Evolutionary conservation across 306 rosid genomes (phyloP), one percentile per base, ranked within the genome.

Genomic region (Malus asiatica): DNA sequence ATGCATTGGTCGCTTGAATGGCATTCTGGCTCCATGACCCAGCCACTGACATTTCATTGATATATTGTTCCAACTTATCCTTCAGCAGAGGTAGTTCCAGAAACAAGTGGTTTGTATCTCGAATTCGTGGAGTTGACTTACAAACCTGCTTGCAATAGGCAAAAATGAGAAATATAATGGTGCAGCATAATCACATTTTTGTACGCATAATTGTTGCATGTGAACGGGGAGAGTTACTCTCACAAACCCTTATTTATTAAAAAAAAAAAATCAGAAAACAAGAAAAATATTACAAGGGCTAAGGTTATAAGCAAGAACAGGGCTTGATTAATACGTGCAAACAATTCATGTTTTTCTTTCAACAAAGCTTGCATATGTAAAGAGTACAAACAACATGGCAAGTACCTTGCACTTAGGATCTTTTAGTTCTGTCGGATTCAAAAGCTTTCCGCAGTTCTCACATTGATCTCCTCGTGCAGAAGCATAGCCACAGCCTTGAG

Each of bases 1-100:
- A 95, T 11, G 97, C 89, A 83, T 88, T 55, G 74, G 99, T 95
- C 30, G 92, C 78, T 84, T 95, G 99, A 73, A 90, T 82, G 45
- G 99, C 99, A 88, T 95, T 95, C 81, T 89, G 97, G 84, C 97
- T 95, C 99, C 99, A 95, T 57, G 80, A 78, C 25, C 99, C 99
- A 4, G 66, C 96, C 80, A 92, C 96, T 33, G 96, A 91, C 83
- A 68, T 92, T 81, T 87, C 81, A 22, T 81, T 83, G 75, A 95
- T 90, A 69, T 92, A 95, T 59, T 88, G 86, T 76, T 87, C 91
- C 80, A 95, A 81, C 68, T 71, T 87, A 52, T 89, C 97, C 80
- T 82, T 88, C 80, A 95, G 85, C 66, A 84, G 79, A 44, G 99
- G 97, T 35, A 95, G 96, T 79, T 95, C 97, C 66, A 95, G 93